These are phyloP conservation scores for Obelidium mucronatum DNA, from an alignment of 192 early-diverging fungal genomes.

Conservation along the genomic window DNA sequence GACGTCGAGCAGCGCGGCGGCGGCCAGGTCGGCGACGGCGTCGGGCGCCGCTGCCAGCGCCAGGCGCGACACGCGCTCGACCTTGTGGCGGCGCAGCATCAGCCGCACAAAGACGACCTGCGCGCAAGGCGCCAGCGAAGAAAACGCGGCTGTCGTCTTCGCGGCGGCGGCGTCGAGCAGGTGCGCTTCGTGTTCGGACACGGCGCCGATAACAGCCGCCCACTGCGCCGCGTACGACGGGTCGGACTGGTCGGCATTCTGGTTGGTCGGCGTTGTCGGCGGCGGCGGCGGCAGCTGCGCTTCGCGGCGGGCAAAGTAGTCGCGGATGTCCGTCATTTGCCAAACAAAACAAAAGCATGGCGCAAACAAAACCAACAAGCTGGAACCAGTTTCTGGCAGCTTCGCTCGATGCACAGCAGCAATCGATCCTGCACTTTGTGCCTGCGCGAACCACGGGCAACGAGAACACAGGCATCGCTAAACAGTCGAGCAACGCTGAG, in stretches of 20 bases:
- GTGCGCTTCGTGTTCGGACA: conserved; percentile 19
- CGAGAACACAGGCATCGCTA: too few relatives aligned
- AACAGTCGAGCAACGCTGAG: background rate
- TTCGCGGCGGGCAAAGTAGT: background rate
- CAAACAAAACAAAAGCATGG: background rate
- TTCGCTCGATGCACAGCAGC: background rate
- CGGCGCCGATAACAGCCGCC: conserved; percentile 19
- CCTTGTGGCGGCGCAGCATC: conserved; percentile 25
- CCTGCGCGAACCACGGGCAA: background rate
- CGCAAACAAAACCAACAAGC: background rate
- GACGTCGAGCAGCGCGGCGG: background rate
- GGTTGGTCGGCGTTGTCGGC: background rate
- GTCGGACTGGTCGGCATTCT: background rate
- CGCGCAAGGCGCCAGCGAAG: background rate
- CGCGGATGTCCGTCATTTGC: background rate
- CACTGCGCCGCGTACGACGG: conserved; percentile 38
- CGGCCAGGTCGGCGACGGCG: background rate
- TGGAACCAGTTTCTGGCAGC: background rate
- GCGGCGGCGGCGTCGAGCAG: conserved; percentile 21
- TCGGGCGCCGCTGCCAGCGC: background rate
- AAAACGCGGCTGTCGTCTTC: conserved; percentile 9
- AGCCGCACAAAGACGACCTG: background rate
- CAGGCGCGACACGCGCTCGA: conserved; percentile 18
- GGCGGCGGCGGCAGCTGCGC: background rate
- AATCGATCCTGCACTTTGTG: background rate